Base-by-base conservation (phyloP, 1,284 basidiomycete species). In the Leccinum griseonigrum region DNA sequence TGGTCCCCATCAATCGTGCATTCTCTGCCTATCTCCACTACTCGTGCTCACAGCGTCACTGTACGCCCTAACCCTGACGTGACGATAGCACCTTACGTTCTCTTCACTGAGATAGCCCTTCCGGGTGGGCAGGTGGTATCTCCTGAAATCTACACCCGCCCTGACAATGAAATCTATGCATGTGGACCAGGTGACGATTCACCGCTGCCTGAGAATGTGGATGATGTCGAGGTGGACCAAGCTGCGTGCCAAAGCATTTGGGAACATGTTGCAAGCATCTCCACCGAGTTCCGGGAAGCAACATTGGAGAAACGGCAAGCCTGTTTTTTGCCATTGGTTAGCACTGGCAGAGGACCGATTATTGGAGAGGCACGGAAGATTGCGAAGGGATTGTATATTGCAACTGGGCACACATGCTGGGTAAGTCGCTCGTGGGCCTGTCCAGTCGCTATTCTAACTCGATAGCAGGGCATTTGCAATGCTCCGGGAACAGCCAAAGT, bases 91-190 rank as follows among this genome's bases (percentile, higher is more conserved):
- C 85, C 87, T 13, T 88, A 88, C 68, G 85, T 86, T 53, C 77
- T 90, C 59, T 89, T 89, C 75, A 86, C 87, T 31, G 84, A 86
- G 67, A 86, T 89, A 59, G 58, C 69, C 18, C 68, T 81, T 11
- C 75, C 77, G 11, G 46, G 62, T 16, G 65, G 65, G 14, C 53
- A 13, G 18, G 61, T 55, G 29, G 81, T 77, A 16, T 79, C 79
- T 8, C 87, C 88, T 13, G 88, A 90, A 70, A 87, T 90, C 46
- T 90, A 91, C 68, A 83, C 88, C 2, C 85, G 88, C 1, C 87
- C 87, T 22, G 80, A 83, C 56, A 81, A 84, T 67, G 85, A 88
- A 69, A 82, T 90, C 11, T 91, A 90, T 67, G 85, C 83, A 10
- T 90, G 88, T 69, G 86, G 87, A 1, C 82, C 85, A 1, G 86